Evolutionary conservation across 495 filamentous ascomycete genomes (phyloP), one percentile per base, ranked within the genome.

Genomic region (Lasiosphaeria miniovina): DNA sequence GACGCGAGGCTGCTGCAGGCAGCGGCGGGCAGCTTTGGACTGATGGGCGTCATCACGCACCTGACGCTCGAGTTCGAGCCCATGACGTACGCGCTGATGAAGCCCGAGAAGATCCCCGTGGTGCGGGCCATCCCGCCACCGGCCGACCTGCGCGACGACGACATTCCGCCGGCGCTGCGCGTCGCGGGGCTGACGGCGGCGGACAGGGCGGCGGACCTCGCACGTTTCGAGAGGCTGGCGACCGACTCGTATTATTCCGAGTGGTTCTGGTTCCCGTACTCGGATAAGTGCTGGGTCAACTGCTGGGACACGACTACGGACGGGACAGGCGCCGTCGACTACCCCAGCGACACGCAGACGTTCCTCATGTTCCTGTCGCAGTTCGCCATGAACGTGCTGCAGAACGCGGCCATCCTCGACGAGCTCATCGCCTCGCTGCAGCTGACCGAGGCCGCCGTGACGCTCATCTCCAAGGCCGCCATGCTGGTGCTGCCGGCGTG

Each of bases 211-310:
- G 43, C 43, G 12, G 43, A 46, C 31, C 34, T 60, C 10, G 56
- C 34, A 1, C 61, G 68, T 5, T 80, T 79, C 50, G 62, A 72
- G 53, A 54, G 60, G 0, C 67, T 75, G 0, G 81, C 79, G 24
- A 58, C 61, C 8, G 65, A 77, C 33, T 68, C 75, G 48, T 83
- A 78, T 57, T 83, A 82, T 51, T 65, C 73, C 0, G 81, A 84
- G 60, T 82, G 77, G 75, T 83, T 83, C 61, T 83, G 81, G 81
- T 84, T 82, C 62, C 69, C 81, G 1, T 81, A 77, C 55, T 75
- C 77, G 49, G 62, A 72, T 41, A 68, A 75, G 40, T 63, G 69
- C 9, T 81, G 78, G 74, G 72, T 81, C 15, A 81, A 83, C 61
- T 77, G 72, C 48, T 83, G 81, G 78, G 74, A 80, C 58, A 67